These are phyloP conservation scores for Phytophthora quininea DNA, from an alignment of 352 stramenopile genomes.

Conservation along the genomic window DNA sequence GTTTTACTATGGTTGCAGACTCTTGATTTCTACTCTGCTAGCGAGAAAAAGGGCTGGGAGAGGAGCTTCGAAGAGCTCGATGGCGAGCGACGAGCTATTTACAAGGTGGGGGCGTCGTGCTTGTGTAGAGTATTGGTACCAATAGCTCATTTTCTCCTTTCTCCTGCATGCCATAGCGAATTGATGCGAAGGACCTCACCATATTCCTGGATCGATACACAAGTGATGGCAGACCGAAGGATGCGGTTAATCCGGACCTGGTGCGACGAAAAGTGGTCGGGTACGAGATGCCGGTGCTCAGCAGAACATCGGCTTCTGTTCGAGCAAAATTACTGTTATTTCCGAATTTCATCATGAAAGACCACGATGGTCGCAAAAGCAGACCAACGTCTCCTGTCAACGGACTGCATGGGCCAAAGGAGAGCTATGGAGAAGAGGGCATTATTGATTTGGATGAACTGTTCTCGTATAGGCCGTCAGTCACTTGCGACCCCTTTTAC, in stretches of 20 bases:
- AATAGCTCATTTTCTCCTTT: background rate
- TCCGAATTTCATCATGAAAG: conserved; percentile 11
- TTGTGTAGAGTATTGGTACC: background rate
- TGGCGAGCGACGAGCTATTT: conserved; percentile 50
- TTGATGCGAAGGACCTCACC: conserved; percentile 81
- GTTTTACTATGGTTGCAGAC: conserved; percentile 40
- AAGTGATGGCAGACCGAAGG: conserved; percentile 46
- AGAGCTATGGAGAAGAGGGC: conserved; percentile 15
- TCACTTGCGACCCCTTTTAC: conserved; percentile 70
- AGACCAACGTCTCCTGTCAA: conserved; percentile 20
- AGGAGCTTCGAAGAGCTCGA: conserved; percentile 75
- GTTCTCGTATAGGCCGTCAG: conserved; percentile 49
- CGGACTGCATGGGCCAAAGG: conserved; percentile 2
- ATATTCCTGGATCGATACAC: conserved; percentile 88
- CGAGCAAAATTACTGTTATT: conserved; percentile 62
- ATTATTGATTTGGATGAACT: conserved; percentile 45
- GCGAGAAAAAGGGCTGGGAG: conserved; percentile 56
- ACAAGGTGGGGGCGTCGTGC: conserved; percentile 39
- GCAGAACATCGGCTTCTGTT: conserved; percentile 67
- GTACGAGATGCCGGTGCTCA: conserved; percentile 83
- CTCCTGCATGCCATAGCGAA: conserved; percentile 26
- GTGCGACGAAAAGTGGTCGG: conserved; percentile 77
- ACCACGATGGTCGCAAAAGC: conserved; percentile 17
- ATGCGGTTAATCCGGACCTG: conserved; percentile 18
- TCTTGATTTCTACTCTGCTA: conserved; percentile 80